phyloP scores from a whole-genome alignment of 169 alveolate genomes.

The Eimeria sp. region DNA sequence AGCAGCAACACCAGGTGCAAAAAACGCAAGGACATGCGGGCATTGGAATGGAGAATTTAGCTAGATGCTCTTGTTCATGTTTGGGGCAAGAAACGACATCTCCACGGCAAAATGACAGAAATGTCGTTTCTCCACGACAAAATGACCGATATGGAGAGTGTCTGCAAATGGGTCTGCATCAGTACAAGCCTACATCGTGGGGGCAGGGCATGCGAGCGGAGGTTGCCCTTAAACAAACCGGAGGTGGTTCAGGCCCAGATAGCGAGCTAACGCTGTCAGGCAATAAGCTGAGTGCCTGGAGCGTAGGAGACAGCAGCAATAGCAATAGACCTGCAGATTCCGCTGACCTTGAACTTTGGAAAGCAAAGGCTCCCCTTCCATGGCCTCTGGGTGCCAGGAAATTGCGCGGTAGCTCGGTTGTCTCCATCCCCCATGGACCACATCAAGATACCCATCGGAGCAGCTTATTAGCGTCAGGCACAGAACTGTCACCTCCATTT shows the following conservation, averaged over 20 bases:
- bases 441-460: neutral
- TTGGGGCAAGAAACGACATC: neutral
- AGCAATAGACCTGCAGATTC: neutral
- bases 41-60: neutral
- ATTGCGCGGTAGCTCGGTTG: neutral
- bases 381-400: neutral
- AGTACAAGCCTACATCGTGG: neutral
- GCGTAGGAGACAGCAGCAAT: neutral
- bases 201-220: neutral
- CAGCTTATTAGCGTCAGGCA: neutral
- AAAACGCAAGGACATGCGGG: neutral
- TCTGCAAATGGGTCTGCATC: neutral
- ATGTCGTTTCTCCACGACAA: neutral
- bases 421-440: neutral
- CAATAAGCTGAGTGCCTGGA: slow-evolving; percentile 1
- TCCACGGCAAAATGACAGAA: neutral
- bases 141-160: neutral
- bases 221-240: slow-evolving; percentile 8
- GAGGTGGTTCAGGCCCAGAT: neutral
- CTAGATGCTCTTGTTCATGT: slow-evolving; percentile 42
- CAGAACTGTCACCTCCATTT: neutral
- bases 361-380: neutral
- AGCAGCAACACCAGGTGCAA: slow-evolving; percentile 1
- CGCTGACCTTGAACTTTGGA: slow-evolving; percentile 14
- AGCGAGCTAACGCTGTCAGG: neutral